phyloP scores from a whole-genome alignment of 371 early-diverging fungal species.

The Mortierella sp. region DNA sequence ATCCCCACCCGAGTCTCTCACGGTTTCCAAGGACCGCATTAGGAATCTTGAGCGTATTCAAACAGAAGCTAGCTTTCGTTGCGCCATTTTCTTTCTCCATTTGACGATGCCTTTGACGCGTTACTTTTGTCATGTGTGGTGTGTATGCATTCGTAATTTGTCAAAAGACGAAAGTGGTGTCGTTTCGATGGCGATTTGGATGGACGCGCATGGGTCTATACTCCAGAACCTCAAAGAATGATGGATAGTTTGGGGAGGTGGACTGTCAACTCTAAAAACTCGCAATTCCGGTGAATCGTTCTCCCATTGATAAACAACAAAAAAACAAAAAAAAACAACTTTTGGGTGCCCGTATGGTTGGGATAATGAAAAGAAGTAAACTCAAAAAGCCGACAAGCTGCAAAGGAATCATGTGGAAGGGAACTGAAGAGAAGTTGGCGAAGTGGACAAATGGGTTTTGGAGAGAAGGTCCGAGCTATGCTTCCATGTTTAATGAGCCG shows the following conservation, averaged over 20 bases:
- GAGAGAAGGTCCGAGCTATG: neutral
- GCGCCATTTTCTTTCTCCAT: neutral
- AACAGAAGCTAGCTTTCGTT: neutral
- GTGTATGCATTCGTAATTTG: neutral
- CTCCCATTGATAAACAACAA: neutral
- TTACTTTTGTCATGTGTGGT: neutral
- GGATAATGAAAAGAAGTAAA: neutral
- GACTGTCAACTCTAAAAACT: neutral
- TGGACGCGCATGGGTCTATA: neutral
- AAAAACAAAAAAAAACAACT: neutral
- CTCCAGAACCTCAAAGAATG: neutral
- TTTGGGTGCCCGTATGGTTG: neutral
- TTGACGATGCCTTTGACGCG: neutral
- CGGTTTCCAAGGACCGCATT: neutral
- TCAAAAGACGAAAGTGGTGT: neutral
- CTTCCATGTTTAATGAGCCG: neutral
- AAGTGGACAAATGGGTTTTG: neutral
- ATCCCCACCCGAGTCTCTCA: neutral
- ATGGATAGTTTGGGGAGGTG: neutral
- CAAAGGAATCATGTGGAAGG: neutral
- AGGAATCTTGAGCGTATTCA: neutral
- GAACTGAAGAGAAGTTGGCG: neutral
- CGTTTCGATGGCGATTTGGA: neutral
- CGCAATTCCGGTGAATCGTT: conserved; percentile 8
- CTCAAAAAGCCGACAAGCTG: neutral